Conservation (phyloP, 495 filamentous ascomycete species). For the Thermothielavioides terrestris region DNA sequence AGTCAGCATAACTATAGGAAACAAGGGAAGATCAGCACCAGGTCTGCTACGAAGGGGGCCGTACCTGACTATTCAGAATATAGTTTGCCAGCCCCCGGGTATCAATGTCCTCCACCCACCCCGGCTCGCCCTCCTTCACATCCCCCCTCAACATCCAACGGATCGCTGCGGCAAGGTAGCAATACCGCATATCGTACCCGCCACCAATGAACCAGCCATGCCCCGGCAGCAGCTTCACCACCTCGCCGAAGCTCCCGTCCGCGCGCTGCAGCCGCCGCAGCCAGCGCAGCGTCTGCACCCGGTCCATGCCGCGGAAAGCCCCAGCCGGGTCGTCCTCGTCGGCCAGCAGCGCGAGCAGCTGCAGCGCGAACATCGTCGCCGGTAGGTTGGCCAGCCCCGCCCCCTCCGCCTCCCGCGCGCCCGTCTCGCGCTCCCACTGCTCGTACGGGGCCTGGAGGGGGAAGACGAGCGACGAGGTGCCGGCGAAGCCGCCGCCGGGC, state of each 20-base stretch:
- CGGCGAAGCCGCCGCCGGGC: conserved; percentile 68
- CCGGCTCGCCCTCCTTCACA: conserved; percentile 42
- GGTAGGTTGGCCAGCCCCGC: conserved; percentile 80
- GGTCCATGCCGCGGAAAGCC: conserved; percentile 49
- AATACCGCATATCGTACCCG: conserved; percentile 76
- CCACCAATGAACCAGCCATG: conserved; percentile 54
- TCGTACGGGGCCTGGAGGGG: conserved; percentile 27
- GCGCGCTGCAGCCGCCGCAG: conserved; percentile 65
- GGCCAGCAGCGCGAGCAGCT: conserved; percentile 62
- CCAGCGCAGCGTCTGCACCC: conserved; percentile 61
- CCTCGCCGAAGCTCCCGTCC: conserved; percentile 89
- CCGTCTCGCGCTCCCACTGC: conserved; percentile 24
- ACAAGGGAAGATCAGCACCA: neutral
- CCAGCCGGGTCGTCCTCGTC: conserved; percentile 50
- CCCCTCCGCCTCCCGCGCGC: conserved; percentile 30
- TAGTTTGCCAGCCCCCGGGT: conserved; percentile 59
- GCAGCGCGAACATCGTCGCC: conserved; percentile 80
- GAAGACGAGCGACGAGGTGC: conserved; percentile 50
- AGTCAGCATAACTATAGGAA: neutral
- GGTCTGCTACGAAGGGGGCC: too few relatives aligned
- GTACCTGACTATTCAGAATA: conserved; percentile 48
- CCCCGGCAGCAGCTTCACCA: conserved; percentile 43
- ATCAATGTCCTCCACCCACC: conserved; percentile 61
- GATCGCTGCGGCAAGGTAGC: conserved; percentile 72
- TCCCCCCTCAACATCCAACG: conserved; percentile 69